Conservation (phyloP, 2,329 filamentous ascomycete species). For the Apiospora kogelbergensis region DNA sequence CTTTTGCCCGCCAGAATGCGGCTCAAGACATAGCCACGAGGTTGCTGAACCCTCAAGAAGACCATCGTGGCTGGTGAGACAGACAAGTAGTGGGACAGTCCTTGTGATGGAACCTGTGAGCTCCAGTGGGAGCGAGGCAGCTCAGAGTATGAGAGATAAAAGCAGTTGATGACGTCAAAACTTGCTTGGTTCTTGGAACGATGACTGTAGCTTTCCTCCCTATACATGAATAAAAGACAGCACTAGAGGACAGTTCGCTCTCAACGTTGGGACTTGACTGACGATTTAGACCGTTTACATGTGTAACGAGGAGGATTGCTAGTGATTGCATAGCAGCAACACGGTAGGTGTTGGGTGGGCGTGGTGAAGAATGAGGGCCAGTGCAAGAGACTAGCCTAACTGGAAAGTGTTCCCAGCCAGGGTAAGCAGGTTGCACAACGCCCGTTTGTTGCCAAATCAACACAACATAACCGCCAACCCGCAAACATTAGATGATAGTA, state of each 20-base stretch:
- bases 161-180: background rate
- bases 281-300: background rate
- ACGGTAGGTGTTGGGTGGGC: background rate
- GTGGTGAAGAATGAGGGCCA: background rate
- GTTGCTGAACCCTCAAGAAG: background rate
- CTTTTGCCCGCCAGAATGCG: constrained; percentile 25
- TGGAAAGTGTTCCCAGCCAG: background rate
- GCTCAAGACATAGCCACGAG: constrained; percentile 16
- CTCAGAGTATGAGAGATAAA: background rate
- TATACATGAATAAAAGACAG: background rate
- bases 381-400: background rate
- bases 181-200: background rate
- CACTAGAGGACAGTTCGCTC: background rate
- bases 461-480: background rate
- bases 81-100: constrained; percentile 2
- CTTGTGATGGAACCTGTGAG: constrained; percentile 4
- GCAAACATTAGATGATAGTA: background rate
- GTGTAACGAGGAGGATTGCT: background rate
- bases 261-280: too few species aligned
- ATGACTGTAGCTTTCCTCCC: background rate
- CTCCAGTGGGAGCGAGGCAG: constrained; percentile 4
- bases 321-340: background rate
- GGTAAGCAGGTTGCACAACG: background rate
- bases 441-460: background rate
- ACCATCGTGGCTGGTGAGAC: background rate